Evolutionary conservation across 148 eudicot genomes (phyloP), one percentile per base, ranked within the genome.

Genomic region (Chenopodium formosanum): DNA sequence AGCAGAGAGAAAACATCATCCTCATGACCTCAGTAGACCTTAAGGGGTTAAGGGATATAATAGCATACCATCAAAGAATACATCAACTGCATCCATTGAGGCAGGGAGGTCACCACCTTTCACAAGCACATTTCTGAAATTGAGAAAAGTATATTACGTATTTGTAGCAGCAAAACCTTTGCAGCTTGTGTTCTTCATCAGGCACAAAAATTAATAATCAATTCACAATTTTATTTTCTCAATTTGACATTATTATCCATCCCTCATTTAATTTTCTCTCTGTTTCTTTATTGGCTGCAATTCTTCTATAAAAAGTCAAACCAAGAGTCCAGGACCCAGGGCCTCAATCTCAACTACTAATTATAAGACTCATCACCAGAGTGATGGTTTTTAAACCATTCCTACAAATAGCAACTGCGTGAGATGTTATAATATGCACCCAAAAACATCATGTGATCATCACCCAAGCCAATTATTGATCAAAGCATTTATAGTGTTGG

Each of bases 61-160:
- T 70, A 75, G 79, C 83, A 73, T 92, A 95, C 98, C 98, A 88
- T 95, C 94, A 85, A 85, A 95, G 82, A 95, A 91, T 82, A 95
- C 81, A 82, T 95, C 98, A 78, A 93, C 88, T 62, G 98, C 98
- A 84, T 95, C 97, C 76, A 84, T 69, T 75, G 94, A 89, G 63
- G 86, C 84, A 81, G 91, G 90, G 31, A 95, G 94, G 78, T 95
- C 92, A 53, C 98, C 98, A 48, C 98, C 98, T 90, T 95, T 95
- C 76, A 95, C 93, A 75, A 95, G 98, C 68, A 95, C 98, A 86
- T 93, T 89, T 74, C 98, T 95, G 88, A 82, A 83, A 84, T 9
- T 22, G 52, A 4, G 22, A 32, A 32, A 50, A 20, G 44, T 40
- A 40, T 40, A 40, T 40, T 40, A 40, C 2, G 16, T 47, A 13